Percentiles rank a stretch among this genome's conserved stretches.
Conservation (phyloP, 108 stramenopile species). For the Cyclotella choctawhatcheeana region DNA sequence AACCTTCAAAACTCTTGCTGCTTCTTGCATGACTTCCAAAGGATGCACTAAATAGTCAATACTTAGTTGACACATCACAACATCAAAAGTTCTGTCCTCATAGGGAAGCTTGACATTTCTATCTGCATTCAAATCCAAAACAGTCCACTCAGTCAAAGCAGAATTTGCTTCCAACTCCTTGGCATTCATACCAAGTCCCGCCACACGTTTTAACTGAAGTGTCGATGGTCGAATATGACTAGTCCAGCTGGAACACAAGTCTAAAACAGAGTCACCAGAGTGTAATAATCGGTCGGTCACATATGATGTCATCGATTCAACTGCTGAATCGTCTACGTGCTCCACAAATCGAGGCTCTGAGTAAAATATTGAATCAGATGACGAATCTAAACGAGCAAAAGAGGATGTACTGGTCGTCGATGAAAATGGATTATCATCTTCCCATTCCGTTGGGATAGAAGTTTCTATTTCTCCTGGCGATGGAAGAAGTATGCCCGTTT, state of each 20-base stretch:
- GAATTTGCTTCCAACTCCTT: slow-evolving; percentile 77
- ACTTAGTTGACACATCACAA: slow-evolving; percentile 88
- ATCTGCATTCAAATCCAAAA: slow-evolving; percentile 75
- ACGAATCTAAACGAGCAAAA: slow-evolving; percentile 72
- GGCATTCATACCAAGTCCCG: slow-evolving; percentile 85
- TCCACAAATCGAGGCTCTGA: slow-evolving; percentile 82
- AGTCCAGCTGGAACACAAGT: slow-evolving; percentile 90
- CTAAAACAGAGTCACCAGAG: slow-evolving; percentile 65
- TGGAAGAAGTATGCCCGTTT: slow-evolving; percentile 75
- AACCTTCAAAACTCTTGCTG: slow-evolving; percentile 76
- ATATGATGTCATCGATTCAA: slow-evolving; percentile 70
- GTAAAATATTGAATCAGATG: slow-evolving; percentile 74
- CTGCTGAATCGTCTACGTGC: slow-evolving; percentile 84
- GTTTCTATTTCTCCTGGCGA: slow-evolving; percentile 78
- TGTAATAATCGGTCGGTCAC: slow-evolving; percentile 57
- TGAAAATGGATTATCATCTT: slow-evolving; percentile 73
- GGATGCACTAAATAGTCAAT: slow-evolving; percentile 93
- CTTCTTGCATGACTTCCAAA: slow-evolving; percentile 85
- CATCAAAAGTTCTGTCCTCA: slow-evolving; percentile 79
- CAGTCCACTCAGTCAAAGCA: slow-evolving; percentile 70
- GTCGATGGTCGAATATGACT: slow-evolving; percentile 58
- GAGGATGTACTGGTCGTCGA: slow-evolving; percentile 12
- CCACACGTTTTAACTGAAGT: slow-evolving; percentile 52
- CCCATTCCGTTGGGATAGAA: slow-evolving; percentile 72
- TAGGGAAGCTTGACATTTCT: slow-evolving; percentile 81